Conservation (phyloP, 2,329 filamentous ascomycete genomes). For the Fusarium hainanense region DNA sequence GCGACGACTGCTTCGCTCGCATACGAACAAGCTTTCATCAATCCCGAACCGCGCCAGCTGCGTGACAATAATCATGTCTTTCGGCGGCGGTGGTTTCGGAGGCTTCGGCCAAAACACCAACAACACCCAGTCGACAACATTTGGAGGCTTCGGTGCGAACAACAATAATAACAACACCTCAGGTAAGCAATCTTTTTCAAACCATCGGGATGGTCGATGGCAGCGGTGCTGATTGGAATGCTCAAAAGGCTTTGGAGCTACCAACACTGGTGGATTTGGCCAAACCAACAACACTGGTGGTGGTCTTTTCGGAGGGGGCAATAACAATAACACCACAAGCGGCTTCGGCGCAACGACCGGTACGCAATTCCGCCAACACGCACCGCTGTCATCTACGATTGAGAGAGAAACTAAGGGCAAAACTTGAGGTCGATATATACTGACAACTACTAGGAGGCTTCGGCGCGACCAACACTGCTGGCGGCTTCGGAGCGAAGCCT, state of each 20-base stretch:
- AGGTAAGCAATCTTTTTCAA: conserved; percentile 60
- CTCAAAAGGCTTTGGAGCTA: conserved; percentile 50
- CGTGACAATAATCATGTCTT: conserved; percentile 61
- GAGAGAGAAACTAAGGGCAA: conserved; percentile 25
- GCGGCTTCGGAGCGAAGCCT: conserved; percentile 60
- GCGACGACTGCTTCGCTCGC: conserved; percentile 34
- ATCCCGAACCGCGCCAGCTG: conserved; percentile 38
- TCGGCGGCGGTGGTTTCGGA: conserved; percentile 59
- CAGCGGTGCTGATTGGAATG: conserved; percentile 45
- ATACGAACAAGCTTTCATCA: conserved; percentile 27
- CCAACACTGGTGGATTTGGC: conserved; percentile 57
- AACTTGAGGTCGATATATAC: conserved; percentile 23
- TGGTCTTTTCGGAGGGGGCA: conserved; percentile 59
- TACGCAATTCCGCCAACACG: conserved; percentile 42
- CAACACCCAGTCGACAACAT: conserved; percentile 57
- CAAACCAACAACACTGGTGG: conserved; percentile 48
- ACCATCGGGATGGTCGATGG: conserved; percentile 28
- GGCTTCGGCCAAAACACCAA: conserved; percentile 69
- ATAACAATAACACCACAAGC: conserved; percentile 47
- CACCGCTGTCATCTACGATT: conserved; percentile 35
- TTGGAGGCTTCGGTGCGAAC: conserved; percentile 67
- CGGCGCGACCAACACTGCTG: conserved; percentile 49
- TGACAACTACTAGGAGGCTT: conserved; percentile 50
- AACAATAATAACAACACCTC: conserved; percentile 53
- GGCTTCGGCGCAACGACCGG: conserved; percentile 53